Base-by-base conservation (phyloP, 2,329 filamentous ascomycete species). In the Penicillium sp. region DNA sequence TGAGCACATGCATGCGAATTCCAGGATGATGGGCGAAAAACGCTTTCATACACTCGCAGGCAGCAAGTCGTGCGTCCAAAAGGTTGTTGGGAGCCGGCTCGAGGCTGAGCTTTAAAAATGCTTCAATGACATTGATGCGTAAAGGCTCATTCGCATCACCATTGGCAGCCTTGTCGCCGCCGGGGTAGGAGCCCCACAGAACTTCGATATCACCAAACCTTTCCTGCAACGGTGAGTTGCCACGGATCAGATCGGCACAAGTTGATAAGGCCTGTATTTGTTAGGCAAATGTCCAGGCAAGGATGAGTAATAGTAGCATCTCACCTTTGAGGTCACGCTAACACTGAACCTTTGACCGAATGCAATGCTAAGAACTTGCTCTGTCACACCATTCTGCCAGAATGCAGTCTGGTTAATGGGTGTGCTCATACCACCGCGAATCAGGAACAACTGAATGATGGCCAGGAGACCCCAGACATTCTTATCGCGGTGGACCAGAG, bases 401-500 rank as follows among this genome's bases (percentile, higher is more conserved):
- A 96, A 96, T 7, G 90, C 87, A 50, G 83, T 81, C 74, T 97
- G 94, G 68, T 97, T 99, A 62, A 89, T 86, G 33, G 85, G 79
- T 2, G 92, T 95, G 43, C 90, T 90, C 50, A 87, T 80, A 33
- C 91, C 91, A n/a, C 93, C 92, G 38, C 84, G 82, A 8, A 89
- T 84, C 23, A 99, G 80, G 71, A 99, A 97, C 58, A 97, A 81
- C 65, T 92, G 88, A 59, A 97, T 82, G 21, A 99, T 88, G 40
- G 90, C 90, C 48, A 97, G 80, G 42, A 97, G 82, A 41, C 93
- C 94, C 82, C 94, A 97, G 12, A 96, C 82, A 69, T 97, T 97
- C 71, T 94, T 91, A 71, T 94, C 93, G 58, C 86, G 85, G 69
- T 95, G 90, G 21, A 86, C 83, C 68, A 89, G 84, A 17, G 86